A percentile compares a stretch with the other conserved stretches of the same genome.
These are phyloP conservation scores for Psilocybe sp. DNA, from an alignment of 768 basidiomycete genomes.

Conservation along the genomic window DNA sequence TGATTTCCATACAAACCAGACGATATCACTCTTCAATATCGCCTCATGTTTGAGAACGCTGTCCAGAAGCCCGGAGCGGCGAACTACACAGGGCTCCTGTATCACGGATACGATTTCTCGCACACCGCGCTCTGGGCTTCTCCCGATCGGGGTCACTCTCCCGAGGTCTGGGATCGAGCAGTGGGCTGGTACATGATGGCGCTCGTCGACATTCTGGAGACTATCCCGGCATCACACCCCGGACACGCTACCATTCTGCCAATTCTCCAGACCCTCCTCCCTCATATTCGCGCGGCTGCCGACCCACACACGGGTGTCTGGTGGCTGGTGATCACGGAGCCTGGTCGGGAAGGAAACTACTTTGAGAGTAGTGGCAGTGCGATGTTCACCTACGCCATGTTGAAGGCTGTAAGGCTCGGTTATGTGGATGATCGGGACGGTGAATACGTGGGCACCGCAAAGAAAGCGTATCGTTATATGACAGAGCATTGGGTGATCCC, in stretches of 20 bases:
- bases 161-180: conserved; percentile 48
- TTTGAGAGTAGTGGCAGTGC: conserved; percentile 45
- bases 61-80: conserved; percentile 33
- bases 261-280: conserved; percentile 32
- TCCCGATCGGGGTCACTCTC: conserved; percentile 42
- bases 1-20: conserved; percentile 18
- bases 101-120: conserved; percentile 49
- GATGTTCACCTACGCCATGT: conserved; percentile 46
- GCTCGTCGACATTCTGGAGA: conserved; percentile 42
- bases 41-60: conserved; percentile 42
- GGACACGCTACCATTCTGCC: conserved; percentile 27
- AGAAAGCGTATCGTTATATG: conserved; percentile 42
- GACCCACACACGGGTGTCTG: conserved; percentile 38
- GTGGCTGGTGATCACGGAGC: conserved; percentile 50
- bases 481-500: conserved; percentile 35
- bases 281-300: conserved; percentile 35
- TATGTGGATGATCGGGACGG: conserved; percentile 38
- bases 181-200: conserved; percentile 50
- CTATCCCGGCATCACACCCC: conserved; percentile 28
- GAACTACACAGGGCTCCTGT: conserved; percentile 40
- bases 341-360: conserved; percentile 42
- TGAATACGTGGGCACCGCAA: conserved; percentile 32
- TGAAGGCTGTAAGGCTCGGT: conserved; percentile 43
- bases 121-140: conserved; percentile 43
- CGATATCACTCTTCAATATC: conserved; percentile 40